Base-by-base conservation (phyloP, 441 rosid genomes). In the Arabidopsis hybrid region DNA sequence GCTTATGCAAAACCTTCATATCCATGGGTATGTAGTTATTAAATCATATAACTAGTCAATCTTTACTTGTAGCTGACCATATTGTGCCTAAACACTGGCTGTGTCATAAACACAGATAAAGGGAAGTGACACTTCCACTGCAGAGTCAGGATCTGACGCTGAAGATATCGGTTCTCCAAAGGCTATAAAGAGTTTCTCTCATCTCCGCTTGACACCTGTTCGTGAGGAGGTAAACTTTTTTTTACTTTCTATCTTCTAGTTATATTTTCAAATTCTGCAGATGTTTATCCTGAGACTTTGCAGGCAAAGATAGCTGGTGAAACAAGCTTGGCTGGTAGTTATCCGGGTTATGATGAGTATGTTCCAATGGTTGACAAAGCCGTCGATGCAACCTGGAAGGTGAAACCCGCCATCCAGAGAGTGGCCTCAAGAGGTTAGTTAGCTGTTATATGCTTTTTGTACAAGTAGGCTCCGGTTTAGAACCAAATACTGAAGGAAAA, bases 331-430 rank as follows among this genome's bases (percentile, higher is more conserved):
- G 85, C 85, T 63, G 83, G 83, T 74, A 85, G 76, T 71, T 93
- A 88, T 82, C 72, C 91, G 1, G 98, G 97, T 31, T 93, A 96
- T 76, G 99, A 93, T 88, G 99, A 96, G 75, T 96, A 90, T 75
- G 94, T 91, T 59, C 99, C 99, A 13, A 91, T 93, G 97, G 97
- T 95, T 73, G 99, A 95, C 83, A 95, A 95, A 83, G 93, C 93
- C 38, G 99, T 95, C 52, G 95, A 93, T 66, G 83, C 96, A 72
- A 76, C 84, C 69, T 95, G 98, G 97, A 90, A 89, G 82, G 90
- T 86, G 80, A 91, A 84, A 78, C 68, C 88, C 3, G 69, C 93
- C 4, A 60, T 77, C 38, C 86, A 79, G 70, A 83, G 79, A 79
- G 78, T 78, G 45, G 80, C 86, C 75, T 84, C 94, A 42, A 86